These are phyloP conservation scores for Calonectria naviculata DNA, from an alignment of 2,329 filamentous ascomycete genomes.

Conservation along the genomic window DNA sequence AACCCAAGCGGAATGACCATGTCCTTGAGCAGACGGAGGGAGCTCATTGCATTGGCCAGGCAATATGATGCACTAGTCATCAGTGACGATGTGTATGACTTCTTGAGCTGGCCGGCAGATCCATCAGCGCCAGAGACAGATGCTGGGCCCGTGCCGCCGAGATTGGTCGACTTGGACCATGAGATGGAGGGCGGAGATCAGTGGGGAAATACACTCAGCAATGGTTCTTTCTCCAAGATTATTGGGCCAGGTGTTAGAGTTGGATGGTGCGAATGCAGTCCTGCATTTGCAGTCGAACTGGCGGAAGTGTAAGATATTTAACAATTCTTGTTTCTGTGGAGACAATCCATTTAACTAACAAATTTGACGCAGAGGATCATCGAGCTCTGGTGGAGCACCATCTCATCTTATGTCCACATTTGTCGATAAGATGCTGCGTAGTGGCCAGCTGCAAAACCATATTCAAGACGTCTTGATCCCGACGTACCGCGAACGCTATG, in stretches of 20 bases:
- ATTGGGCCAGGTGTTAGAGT: constrained; percentile 70
- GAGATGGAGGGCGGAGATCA: constrained; percentile 2
- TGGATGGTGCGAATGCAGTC: constrained; percentile 39
- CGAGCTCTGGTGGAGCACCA: background rate
- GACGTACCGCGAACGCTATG: background rate
- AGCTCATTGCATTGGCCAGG: constrained; percentile 69
- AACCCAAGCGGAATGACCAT: constrained; percentile 77
- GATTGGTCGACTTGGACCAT: constrained; percentile 7
- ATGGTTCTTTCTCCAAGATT: constrained; percentile 76
- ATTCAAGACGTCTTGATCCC: background rate
- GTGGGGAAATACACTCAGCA: constrained; percentile 74
- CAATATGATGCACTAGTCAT: constrained; percentile 75
- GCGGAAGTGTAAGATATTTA: background rate
- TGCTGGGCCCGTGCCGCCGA: background rate
- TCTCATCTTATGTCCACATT: background rate
- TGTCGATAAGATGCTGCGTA: background rate
- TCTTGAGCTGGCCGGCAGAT: constrained; percentile 68
- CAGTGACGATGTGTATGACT: constrained; percentile 79
- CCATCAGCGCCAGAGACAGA: constrained; percentile 53
- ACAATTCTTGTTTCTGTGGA: background rate
- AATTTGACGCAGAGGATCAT: background rate
- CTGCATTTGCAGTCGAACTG: background rate
- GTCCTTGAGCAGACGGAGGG: constrained; percentile 63
- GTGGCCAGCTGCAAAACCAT: background rate
- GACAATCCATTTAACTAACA: background rate